Evolutionary conservation across 2,329 filamentous ascomycete species (phyloP).

Genomic region (Hymenoscyphus occultus): DNA sequence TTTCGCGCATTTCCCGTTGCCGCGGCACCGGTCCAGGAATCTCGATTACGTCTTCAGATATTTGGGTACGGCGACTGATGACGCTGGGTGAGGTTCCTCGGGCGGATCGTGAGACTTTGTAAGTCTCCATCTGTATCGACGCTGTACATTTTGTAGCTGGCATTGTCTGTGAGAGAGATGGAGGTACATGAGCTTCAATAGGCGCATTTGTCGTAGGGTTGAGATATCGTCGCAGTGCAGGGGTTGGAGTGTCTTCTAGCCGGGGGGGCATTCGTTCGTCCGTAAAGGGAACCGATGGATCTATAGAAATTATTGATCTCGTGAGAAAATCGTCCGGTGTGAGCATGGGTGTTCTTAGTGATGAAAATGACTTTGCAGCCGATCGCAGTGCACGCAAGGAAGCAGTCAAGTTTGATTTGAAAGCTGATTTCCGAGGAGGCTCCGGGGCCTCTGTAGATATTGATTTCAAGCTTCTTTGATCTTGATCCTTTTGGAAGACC

Average conservation of each 20-base stretch:
- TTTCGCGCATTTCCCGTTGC: conserved; percentile 67
- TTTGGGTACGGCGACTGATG: conserved; percentile 32
- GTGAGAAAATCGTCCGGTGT: conserved; percentile 66
- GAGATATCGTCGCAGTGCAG: conserved; percentile 63
- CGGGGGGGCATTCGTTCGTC: conserved; percentile 64
- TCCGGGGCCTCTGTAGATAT: conserved; percentile 9
- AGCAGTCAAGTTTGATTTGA: conserved; percentile 68
- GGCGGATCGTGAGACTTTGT: conserved; percentile 43
- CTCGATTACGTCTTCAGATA: conserved; percentile 34
- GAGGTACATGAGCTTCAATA: conserved; percentile 40
- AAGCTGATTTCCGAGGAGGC: conserved; percentile 43
- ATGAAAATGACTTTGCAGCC: conserved; percentile 61
- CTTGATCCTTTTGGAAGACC: conserved; percentile 40
- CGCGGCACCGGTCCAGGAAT: conserved; percentile 46
- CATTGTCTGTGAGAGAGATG: conserved; percentile 37
- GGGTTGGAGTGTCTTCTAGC: conserved; percentile 61
- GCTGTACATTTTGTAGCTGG: conserved; percentile 53
- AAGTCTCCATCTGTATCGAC: conserved; percentile 71
- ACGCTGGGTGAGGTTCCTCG: conserved; percentile 40
- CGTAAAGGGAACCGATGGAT: conserved; percentile 63
- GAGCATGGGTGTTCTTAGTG: conserved; percentile 60
- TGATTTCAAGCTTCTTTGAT: conserved; percentile 11
- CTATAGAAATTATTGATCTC: conserved; percentile 64
- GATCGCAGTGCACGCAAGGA: conserved; percentile 61
- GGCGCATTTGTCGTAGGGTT: conserved; percentile 58